Evolutionary conservation across 768 basidiomycete genomes (phyloP), one percentile per base, ranked within the genome.

Genomic region (Tephrocybe sp.): DNA sequence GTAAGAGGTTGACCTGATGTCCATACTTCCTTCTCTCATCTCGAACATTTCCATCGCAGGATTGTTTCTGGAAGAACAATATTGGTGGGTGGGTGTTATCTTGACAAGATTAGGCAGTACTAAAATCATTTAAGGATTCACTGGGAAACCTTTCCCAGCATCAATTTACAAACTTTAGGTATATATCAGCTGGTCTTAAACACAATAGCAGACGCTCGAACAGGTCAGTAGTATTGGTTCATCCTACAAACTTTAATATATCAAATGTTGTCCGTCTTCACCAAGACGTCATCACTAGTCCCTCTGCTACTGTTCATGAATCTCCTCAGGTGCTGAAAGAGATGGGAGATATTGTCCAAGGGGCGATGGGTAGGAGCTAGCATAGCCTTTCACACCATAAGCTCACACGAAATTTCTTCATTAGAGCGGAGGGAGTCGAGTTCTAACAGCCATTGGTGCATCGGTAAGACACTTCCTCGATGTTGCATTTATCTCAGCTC

Each of bases 331-430:
- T 34, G 6, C 46, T 53, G 4, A 48, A 42, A 36, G 55, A 53
- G 20, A 53, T 53, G 55, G 45, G 51, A 10, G 52, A 53, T 11
- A 48, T 56, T n/a, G 48, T 56, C 13, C 45, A 56, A 26, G 33
- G 48, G 13, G 51, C 48, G 33, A 19, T 44, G 11, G 45, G 53
- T 54, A 31, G 39, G 43, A 39, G 5, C 23, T 5, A 4, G 11
- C 11, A 6, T 12, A 35, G 36, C 36, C n/a, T 26, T 26, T 19
- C 3, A 22, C 5, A 2, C 19, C 12, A 16, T 13, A 40, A 22
- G 1, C 13, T 33, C 9, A 17, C 11, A 22, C 2, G 13, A 23
- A n/a, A 3, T 12, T 41, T 3, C 10, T 22, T n/a, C 10, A 14
- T 14, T 43, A 52, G 51, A 32, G 14, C 45, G 33, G 9, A 45